A percentile compares a stretch with the other conserved stretches of the same genome.
Evolutionary conservation across 257 asterid species (phyloP).

Genomic region (Ballota nigra): DNA sequence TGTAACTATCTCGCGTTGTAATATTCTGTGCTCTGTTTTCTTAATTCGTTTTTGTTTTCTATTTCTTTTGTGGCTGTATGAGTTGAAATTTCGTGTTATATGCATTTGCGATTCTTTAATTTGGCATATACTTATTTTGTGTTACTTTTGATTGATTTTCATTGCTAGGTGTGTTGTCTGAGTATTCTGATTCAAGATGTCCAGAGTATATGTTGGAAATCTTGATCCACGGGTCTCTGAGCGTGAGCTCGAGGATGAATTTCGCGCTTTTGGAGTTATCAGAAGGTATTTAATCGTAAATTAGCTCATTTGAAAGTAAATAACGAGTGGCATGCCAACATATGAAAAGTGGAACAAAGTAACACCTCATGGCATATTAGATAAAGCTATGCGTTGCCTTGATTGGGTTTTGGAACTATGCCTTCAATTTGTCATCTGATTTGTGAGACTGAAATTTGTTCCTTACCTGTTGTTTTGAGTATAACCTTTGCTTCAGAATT

Average conservation of each 20-base stretch:
- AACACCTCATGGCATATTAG: not conserved
- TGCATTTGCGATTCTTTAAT: no score
- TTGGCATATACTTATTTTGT: no score
- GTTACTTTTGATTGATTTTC: not conserved
- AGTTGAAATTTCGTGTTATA: no score
- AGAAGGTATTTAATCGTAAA: constrained; percentile 68
- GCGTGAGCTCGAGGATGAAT: constrained; percentile 91
- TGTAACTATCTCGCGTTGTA: not conserved
- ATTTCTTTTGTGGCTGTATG: not conserved
- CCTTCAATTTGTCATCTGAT: not conserved
- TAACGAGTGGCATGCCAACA: constrained; percentile 21
- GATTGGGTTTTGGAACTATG: not conserved
- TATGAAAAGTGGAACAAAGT: not conserved
- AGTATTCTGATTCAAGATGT: constrained; percentile 46
- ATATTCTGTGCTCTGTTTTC: not conserved
- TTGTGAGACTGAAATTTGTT: no score
- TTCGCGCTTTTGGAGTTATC: constrained; percentile 73
- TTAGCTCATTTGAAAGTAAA: constrained; percentile 54
- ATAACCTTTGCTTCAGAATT: not conserved
- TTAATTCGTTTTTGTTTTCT: not conserved
- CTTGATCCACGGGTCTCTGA: constrained; percentile 85
- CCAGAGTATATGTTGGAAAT: constrained; percentile 78
- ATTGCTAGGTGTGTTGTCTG: not conserved
- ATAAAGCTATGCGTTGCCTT: not conserved
- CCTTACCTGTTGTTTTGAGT: no score